Percentiles rank a stretch among this genome's conserved stretches.
Evolutionary conservation across 192 early-diverging fungal genomes (phyloP).

Genomic region (Coemansia erecta): DNA sequence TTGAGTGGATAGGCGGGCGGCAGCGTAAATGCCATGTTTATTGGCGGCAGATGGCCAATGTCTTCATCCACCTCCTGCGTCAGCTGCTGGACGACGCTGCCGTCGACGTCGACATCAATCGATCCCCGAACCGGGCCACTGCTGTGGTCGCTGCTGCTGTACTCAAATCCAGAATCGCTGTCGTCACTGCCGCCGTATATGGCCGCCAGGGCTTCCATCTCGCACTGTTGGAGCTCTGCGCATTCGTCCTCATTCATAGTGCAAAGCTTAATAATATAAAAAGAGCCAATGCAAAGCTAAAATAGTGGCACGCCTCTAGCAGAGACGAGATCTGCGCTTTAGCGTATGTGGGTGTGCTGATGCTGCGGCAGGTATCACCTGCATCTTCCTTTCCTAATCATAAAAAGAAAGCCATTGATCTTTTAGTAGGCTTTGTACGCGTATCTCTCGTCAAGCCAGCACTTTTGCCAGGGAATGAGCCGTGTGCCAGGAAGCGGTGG

Average conservation of each 20-base stretch:
- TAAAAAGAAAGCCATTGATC: too few relatives aligned
- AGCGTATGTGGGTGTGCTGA: too few relatives aligned
- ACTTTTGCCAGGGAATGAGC: too few relatives aligned
- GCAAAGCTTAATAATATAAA: background rate
- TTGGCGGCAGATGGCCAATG: background rate
- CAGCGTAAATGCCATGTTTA: conserved; percentile 11
- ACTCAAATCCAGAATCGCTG: background rate
- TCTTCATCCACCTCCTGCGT: background rate
- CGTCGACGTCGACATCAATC: background rate
- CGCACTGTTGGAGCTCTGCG: background rate
- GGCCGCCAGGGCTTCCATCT: conserved; percentile 5
- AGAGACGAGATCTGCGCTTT: too few relatives aligned
- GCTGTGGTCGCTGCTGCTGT: background rate
- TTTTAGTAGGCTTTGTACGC: too few relatives aligned
- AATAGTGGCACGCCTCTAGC: too few relatives aligned
- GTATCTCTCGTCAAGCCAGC: too few relatives aligned
- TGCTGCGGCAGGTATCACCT: too few relatives aligned
- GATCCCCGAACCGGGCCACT: background rate
- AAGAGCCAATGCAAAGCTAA: too few relatives aligned
- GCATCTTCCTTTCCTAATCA: too few relatives aligned
- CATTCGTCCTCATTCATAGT: conserved; percentile 9
- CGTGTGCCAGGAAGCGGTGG: too few relatives aligned
- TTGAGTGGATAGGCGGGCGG: conserved; percentile 5
- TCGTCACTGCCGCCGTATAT: background rate
- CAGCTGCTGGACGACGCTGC: background rate